Evolutionary conservation across 2,329 filamentous ascomycete species (phyloP), one percentile per base, ranked within the genome.

Genomic region (Emydomyces testavorans): DNA sequence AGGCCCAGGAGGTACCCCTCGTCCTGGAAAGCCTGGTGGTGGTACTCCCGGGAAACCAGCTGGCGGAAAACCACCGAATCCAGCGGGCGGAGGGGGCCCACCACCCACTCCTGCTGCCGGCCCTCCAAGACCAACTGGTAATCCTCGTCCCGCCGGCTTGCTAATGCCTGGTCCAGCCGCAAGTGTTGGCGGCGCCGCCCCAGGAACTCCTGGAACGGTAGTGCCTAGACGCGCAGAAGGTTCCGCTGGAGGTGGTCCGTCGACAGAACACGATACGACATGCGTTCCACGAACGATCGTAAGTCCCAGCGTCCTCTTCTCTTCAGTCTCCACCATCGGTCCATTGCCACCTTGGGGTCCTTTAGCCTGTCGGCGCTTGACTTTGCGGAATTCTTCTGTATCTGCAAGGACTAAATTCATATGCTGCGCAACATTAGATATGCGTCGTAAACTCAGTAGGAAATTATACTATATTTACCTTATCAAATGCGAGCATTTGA

Each of bases 321-420:
- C 92, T 71, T 98, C 90, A 11, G 83, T 80, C 71, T 95, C 88
- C 58, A 94, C 76, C 41, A 83, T 78, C 46, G 69, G 65, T 62
- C 84, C 77, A 54, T 76, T 72, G 42, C 76, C 66, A 56, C 79
- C 76, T 48, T 66, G 64, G n/a, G 76, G 68, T 46, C 77, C 71
- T 72, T 92, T 93, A 58, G 79, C 76, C 59, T 82, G 79, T 73
- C 84, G 90, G 68, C 85, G 79, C 74, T 92, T 93, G 53, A 90
- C 82, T 64, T 84, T 84, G 65, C 89, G 85, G 69, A 94, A 95
- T 68, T 96, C 90, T 77, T 98, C 92, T 57, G 92, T 96, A 64
- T 98, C 92, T 69, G 90, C 92, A 54, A 98, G 84, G 53, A 98
- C 92, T 56, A 98, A 79, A 68, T 98, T 98, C 92, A 98, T 98